Evolutionary conservation across 805 yeast species (phyloP), one percentile per base, ranked within the genome.

Genomic region (Teunomyces lycoperdinae): DNA sequence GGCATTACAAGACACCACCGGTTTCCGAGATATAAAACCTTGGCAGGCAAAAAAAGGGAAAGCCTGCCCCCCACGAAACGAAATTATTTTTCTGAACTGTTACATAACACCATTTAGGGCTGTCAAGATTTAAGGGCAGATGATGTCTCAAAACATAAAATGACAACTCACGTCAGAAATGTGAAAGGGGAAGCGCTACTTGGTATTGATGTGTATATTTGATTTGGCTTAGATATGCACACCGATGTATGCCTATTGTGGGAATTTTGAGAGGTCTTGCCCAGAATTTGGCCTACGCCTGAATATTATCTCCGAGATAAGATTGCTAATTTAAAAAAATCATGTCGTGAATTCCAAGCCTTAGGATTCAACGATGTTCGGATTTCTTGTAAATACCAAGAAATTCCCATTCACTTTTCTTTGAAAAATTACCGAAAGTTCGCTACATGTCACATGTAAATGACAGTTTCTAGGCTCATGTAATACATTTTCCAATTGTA

Each of bases 1-100:
- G 39, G 39, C 39, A 35, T 35, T 35, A 35, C 28, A 26, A 26
- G 30, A 24, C 41, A 26, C 41, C 41, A 24, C 41, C 41, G 41
- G 26, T 26, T 36, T 35, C 39, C 41, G 30, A 38, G 41, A 38
- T 38, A 26, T 17, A 38, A 24, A 38, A 24, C 41, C 41, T 38
- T 38, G 41, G 41, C 41, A 38, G 24, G 6, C 17, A 6, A 9
- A 13, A 32, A 38, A 24, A 17, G 20, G 20, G 11, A 35, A 35
- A 35, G 39, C 39, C 20, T 35, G 39, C 28, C 39, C 39, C 39
- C 39, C 28, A 35, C 28, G 39, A 17, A 35, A 17, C 26, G 39
- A 35, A 20, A 35, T n/a, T 10, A 10, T 17, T 35, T 34, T 35
- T 35, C 20, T 16, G 11, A n/a, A 17, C 26, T 33, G 36, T 33